Evolutionary conservation across 176 grass and related monocot genomes (phyloP).

Genomic region (Zoysia japonica): DNA sequence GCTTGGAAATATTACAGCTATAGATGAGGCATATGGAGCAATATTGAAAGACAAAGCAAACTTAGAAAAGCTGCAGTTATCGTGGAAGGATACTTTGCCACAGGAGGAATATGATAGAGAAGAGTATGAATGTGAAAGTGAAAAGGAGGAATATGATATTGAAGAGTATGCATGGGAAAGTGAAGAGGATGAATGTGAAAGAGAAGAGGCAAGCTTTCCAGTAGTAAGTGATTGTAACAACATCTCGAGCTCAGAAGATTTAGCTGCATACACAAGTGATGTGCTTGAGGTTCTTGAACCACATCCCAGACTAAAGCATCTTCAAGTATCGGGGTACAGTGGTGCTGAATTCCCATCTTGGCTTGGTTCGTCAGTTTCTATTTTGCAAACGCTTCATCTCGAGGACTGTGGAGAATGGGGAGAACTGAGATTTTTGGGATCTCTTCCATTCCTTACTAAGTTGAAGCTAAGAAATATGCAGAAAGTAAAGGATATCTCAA

Average conservation of each 20-base stretch:
- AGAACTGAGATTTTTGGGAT: conserved; percentile 10
- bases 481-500: neutral
- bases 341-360: conserved; percentile 20
- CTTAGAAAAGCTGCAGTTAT: conserved; percentile 33
- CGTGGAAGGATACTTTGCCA: neutral
- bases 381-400: conserved; percentile 37
- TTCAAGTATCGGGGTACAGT: conserved; percentile 27
- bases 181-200: neutral
- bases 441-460: conserved; percentile 9
- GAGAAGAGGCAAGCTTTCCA: neutral
- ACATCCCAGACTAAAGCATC: conserved; percentile 28
- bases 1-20: neutral
- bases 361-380: conserved; percentile 18
- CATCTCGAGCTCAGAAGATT: neutral
- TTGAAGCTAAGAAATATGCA: neutral
- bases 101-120: neutral
- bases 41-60: conserved; percentile 30
- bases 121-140: too few species aligned
- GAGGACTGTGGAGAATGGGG: conserved; percentile 21
- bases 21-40: neutral
- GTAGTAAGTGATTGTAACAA: neutral
- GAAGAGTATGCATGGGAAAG: too few species aligned
- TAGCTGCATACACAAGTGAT: neutral
- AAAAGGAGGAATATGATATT: too few species aligned
- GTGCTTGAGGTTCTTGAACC: conserved; percentile 53